Base-by-base conservation (phyloP, 2,329 filamentous ascomycete species). In the Diaporthe sp. region DNA sequence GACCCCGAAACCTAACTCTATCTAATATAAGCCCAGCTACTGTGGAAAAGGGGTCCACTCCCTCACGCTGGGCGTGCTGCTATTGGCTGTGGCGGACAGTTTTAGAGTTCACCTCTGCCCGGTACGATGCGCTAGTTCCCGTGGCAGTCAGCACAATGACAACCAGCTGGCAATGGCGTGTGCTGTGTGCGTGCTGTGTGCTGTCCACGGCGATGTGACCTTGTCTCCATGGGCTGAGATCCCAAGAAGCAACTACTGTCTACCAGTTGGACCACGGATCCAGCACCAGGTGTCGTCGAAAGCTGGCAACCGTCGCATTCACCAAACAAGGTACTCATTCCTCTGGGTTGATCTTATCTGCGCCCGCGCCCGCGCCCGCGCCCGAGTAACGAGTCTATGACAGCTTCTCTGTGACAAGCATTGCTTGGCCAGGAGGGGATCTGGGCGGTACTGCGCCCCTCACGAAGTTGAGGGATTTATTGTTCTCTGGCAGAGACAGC, bases 81-180 rank as follows among this genome's bases (percentile, higher is more conserved):
- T 4, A 70, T 70, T 70, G 65, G 65, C 34, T 39, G 49, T 2
- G n/a, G 65, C 65, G 65, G 49, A 70, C n/a, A 70, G 49, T 42
- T 55, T 55, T 42, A 55, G n/a, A 55, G 49, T 70, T 70, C 34
- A 10, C 13, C 49, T 42, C 62, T 55, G 49, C 49, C 31, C 65
- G 49, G 49, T 31, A 70, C n/a, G 46, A 7, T 55, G 65, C 49
- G 49, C 65, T 70, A 70, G 65, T 28, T 70, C 65, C 65, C 65
- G 65, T 70, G 65, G 34, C 65, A 31, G 49, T 42, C 65, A 55
- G 19, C 49, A 70, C 65, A 42, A 42, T 70, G 37, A 65, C 61
- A 65, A n/a, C 44, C 46, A 68, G 65, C 49, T 53, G 62, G 44
- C 62, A 51, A 15, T 46, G 61, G 28, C 15, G 60, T 31, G 61